Evolutionary conservation across 768 basidiomycete genomes (phyloP), one percentile per base, ranked within the genome.

Genomic region (Tricholoma saponaceum): DNA sequence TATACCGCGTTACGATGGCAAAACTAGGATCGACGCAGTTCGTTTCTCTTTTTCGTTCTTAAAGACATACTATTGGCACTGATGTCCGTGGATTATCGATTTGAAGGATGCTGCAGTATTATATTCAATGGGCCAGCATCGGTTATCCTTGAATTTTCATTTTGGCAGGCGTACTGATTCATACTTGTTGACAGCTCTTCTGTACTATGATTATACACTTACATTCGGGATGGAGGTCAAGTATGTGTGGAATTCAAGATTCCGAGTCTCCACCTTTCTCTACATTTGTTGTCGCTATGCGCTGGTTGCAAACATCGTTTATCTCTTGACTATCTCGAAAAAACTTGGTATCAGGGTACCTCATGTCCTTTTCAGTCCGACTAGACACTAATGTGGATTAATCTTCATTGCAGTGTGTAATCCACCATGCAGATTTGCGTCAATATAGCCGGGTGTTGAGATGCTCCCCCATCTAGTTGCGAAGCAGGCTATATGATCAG

Each of bases 251-350:
- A 56, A 57, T 1, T 43, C 41, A 16, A 64, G 51, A 59, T 58
- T 68, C 49, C 58, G 58, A n/a, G 10, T 61, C 3, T 66, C 62
- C 2, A 70, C 67, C 6, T 3, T 67, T 13, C 55, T 70, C 3
- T 70, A 71, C 44, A 57, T 69, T 16, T 60, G 64, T 26, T 64
- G 67, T 52, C 69, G 69, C 33, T 70, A 71, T 55, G 70, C 63
- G 5, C 55, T 71, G 8, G 49, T 65, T 3, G 67, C 66, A 18
- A 69, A 69, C 25, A 43, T 70, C n/a, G 41, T 69, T 4, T 70
- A 69, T 51, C 41, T 69, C 12, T 47, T 70, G 28, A 63, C 66
- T 0, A 65, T 70, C 41, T 51, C 60, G 2, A 26, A 26, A 4
- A 39, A 41, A 18, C 23, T 53, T 0, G 16, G 14, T 8, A 25